These are phyloP conservation scores for Suillus variegatus DNA, from an alignment of 768 basidiomycete genomes.

Conservation along the genomic window DNA sequence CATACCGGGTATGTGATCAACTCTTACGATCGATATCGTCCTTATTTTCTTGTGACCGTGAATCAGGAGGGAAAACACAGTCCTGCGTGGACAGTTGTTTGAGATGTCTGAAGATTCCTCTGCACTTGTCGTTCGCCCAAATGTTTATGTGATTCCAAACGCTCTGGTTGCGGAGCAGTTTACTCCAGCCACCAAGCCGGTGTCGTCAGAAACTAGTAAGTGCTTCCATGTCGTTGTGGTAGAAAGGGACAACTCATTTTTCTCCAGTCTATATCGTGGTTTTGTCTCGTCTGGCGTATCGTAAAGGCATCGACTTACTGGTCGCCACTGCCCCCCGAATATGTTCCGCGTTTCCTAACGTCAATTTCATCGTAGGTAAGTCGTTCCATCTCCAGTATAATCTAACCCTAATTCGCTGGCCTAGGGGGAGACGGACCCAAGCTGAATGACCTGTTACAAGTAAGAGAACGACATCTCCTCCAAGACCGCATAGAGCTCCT, in stretches of 20 bases:
- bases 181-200: conserved; percentile 53
- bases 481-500: conserved; percentile 93
- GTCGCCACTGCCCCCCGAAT: conserved; percentile 91
- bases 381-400: background rate
- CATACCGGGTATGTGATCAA: conserved; percentile 78
- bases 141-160: conserved; percentile 93
- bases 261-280: conserved; percentile 85
- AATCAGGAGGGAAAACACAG: conserved; percentile 93
- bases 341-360: conserved; percentile 81
- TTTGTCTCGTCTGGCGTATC: conserved; percentile 86
- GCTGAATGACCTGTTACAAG: conserved; percentile 90
- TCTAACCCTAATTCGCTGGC: background rate
- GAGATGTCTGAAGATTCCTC: conserved; percentile 48
- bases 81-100: conserved; percentile 80
- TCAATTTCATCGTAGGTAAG: conserved; percentile 85
- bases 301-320: conserved; percentile 95
- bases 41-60: conserved; percentile 3
- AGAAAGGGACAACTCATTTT: background rate
- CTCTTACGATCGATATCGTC: background rate
- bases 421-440: conserved; percentile 96
- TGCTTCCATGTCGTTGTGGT: background rate
- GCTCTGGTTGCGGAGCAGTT: conserved; percentile 88
- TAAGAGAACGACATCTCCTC: conserved; percentile 86
- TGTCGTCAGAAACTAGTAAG: conserved; percentile 59
- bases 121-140: conserved; percentile 47